phyloP scores from a whole-genome alignment of 495 filamentous ascomycete species.

The Corynascus novoguineensis region DNA sequence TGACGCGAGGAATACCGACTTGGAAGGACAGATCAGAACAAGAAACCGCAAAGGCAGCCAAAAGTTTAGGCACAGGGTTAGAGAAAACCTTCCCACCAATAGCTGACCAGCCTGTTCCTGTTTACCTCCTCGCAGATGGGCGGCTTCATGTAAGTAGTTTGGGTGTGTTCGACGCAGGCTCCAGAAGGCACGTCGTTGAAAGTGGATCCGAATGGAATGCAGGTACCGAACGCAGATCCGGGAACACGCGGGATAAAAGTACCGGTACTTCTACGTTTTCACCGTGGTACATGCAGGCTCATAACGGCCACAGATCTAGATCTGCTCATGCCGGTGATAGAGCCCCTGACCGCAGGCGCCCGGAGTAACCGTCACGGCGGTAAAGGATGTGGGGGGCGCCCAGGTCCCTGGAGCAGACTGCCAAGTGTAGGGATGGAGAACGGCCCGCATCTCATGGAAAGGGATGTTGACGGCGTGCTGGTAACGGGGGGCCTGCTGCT shows the following conservation, averaged over 20 bases:
- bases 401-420: neutral
- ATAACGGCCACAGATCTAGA: conserved; percentile 16
- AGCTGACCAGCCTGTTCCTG: neutral
- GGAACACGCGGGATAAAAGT: conserved; percentile 3
- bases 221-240: conserved; percentile 20
- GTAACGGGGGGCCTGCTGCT: neutral
- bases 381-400: conserved; percentile 12
- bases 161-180: neutral
- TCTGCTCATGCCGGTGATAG: conserved; percentile 17
- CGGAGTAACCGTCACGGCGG: conserved; percentile 16
- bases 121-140: neutral
- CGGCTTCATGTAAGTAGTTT: neutral
- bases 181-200: conserved; percentile 22
- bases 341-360: conserved; percentile 21
- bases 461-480: neutral
- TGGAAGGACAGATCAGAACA: no score
- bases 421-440: neutral
- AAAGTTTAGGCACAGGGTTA: no score
- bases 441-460: neutral
- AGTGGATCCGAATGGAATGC: conserved; percentile 23
- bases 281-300: conserved; percentile 6
- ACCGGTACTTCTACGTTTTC: conserved; percentile 19
- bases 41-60: conserved; percentile 3
- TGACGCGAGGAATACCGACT: no score
- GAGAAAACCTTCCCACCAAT: neutral